Evolutionary conservation across 2,329 filamentous ascomycete species (phyloP).

Genomic region (Emmonsiellopsis sp.): DNA sequence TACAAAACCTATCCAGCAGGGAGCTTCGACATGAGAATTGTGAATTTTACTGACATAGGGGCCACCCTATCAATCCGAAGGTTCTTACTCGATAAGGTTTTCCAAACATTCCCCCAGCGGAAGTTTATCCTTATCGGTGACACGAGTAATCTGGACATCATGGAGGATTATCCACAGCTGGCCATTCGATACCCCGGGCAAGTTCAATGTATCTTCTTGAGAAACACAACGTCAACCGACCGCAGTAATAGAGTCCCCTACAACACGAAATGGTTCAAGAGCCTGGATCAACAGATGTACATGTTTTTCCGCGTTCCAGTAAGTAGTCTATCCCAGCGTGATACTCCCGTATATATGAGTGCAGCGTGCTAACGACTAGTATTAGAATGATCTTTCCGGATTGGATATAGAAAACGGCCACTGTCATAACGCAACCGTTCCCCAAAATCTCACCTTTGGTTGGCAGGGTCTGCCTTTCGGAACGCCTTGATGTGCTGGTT

Average conservation of each 20-base stretch:
- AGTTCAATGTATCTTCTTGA: conserved; percentile 68
- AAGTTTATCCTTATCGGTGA: conserved; percentile 71
- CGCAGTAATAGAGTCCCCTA: conserved; percentile 61
- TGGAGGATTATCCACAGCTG: conserved; percentile 52
- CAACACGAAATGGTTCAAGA: conserved; percentile 62
- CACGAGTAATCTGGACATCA: conserved; percentile 67
- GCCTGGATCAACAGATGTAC: conserved; percentile 56
- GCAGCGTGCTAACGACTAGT: neutral
- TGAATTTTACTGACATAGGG: conserved; percentile 70
- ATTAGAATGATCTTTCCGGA: conserved; percentile 51
- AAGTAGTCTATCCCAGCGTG: conserved; percentile 4
- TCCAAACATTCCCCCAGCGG: conserved; percentile 64
- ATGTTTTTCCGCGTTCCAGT: conserved; percentile 68
- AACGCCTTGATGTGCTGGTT: neutral
- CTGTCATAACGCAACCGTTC: conserved; percentile 56
- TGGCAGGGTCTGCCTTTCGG: conserved; percentile 42
- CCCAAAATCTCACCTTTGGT: conserved; percentile 64
- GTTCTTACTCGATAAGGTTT: conserved; percentile 61
- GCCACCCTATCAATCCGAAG: conserved; percentile 64
- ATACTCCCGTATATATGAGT: neutral
- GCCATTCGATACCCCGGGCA: conserved; percentile 59
- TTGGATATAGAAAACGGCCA: conserved; percentile 60
- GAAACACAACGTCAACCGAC: conserved; percentile 66
- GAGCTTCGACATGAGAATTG: conserved; percentile 66
- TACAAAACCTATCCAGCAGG: conserved; percentile 69